Evolutionary conservation across 768 basidiomycete species (phyloP), one percentile per base, ranked within the genome.

Genomic region (Myochromella boudieri): DNA sequence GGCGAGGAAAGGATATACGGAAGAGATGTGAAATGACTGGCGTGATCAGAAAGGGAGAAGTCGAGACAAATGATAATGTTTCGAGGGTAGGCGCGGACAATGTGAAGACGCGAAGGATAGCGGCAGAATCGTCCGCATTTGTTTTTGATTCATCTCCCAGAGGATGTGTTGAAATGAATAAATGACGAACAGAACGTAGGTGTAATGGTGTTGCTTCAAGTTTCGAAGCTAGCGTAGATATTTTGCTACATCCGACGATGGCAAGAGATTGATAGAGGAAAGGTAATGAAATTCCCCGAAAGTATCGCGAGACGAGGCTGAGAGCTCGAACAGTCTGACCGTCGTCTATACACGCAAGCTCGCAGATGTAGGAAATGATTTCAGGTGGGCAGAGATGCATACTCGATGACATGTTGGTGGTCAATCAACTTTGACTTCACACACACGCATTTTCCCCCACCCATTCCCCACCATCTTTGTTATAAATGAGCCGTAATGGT

Each of bases 341-440:
- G 33, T 71, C 71, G 46, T 72, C 70, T 8, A 60, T 48, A 51
- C 75, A 76, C 5, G 69, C 69, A 2, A 74, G 56, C 38, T 70
- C 61, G 50, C 64, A 72, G 42, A 78, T 76, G 47, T 71, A 68
- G 3, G 70, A 65, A 43, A 71, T 70, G 12, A 78, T 59, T 56
- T 78, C 77, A 26, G 68, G 61, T 12, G 77, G 77, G 41, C 66
- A 68, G 27, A 45, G 46, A 36, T 71, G 55, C 67, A 75, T 70
- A 36, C 29, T 53, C 44, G n/a, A 53, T 54, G 44, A 34, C 34
- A 42, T 26, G 27, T 29, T 15, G 37, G 14, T 14, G 21, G 29
- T 17, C 9, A 28, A 42, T 31, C 27, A 39, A n/a, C 27, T 11
- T 20, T 42, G 28, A 42, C 21, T 8, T 6, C 33, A 34, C 5